phyloP scores from a whole-genome alignment of 768 basidiomycete species.

The Arthromyces matolae region DNA sequence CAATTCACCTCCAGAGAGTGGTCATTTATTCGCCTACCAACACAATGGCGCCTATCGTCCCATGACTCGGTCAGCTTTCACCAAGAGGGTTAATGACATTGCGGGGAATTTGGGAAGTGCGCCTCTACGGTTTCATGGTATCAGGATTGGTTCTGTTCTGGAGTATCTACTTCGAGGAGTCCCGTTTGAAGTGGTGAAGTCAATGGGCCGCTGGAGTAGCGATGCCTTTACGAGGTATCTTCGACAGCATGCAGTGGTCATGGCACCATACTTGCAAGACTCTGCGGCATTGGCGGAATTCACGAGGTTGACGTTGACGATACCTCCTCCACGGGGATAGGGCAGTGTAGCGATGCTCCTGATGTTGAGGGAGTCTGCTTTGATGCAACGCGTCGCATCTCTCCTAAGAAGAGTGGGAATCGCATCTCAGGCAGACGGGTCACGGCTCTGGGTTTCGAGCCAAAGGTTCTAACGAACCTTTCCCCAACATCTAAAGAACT shows the following conservation, averaged over 20 bases:
- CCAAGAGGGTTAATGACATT: constrained; percentile 5
- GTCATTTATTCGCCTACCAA: constrained; percentile 10
- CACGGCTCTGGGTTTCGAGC: too few species aligned
- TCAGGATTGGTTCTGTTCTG: constrained; percentile 22
- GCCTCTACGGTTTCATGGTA: constrained; percentile 22
- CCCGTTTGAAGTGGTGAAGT: constrained; percentile 11
- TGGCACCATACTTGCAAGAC: constrained; percentile 1
- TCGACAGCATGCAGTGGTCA: not conserved
- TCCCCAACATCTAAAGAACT: too few species aligned
- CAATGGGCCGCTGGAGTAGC: constrained; percentile 7
- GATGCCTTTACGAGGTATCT: constrained; percentile 2
- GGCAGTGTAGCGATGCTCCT: too few species aligned
- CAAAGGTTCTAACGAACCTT: too few species aligned
- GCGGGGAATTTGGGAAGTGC: not conserved
- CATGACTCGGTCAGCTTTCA: constrained; percentile 20
- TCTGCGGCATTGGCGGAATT: not conserved
- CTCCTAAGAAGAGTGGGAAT: too few species aligned
- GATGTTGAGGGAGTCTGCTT: too few species aligned
- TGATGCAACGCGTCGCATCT: not conserved
- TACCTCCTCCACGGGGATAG: too few species aligned
- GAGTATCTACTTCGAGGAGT: constrained; percentile 22
- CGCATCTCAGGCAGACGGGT: too few species aligned
- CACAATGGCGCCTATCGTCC: constrained; percentile 9
- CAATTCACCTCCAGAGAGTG: constrained; percentile 4
- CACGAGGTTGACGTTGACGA: not conserved